phyloP scores from a whole-genome alignment of 345 rosid species.

The Brassica juncea region DNA sequence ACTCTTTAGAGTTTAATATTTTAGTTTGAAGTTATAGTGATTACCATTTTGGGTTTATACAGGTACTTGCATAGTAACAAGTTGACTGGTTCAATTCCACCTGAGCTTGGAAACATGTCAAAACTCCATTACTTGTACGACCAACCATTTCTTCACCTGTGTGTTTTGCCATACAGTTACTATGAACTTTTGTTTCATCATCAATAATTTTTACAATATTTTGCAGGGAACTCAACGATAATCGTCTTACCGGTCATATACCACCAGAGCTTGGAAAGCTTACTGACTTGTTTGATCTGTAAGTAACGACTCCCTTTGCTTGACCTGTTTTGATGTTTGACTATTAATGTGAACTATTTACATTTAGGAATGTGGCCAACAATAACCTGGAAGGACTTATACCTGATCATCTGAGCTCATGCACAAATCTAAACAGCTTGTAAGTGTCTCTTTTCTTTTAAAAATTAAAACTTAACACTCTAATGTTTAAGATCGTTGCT shows the following conservation, averaged over 20 bases:
- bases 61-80: slow-evolving; percentile 88
- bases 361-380: slow-evolving; percentile 77
- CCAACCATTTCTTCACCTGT: not conserved
- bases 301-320: slow-evolving; percentile 38
- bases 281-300: slow-evolving; percentile 93
- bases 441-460: slow-evolving; percentile 37
- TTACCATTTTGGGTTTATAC: slow-evolving; percentile 8
- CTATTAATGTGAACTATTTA: slow-evolving; percentile 16
- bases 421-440: slow-evolving; percentile 91
- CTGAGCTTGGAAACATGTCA: slow-evolving; percentile 96
- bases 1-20: not conserved
- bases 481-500: not conserved
- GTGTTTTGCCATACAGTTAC: not conserved
- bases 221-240: slow-evolving; percentile 88
- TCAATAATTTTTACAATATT: not conserved
- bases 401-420: slow-evolving; percentile 84
- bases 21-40: slow-evolving; percentile 1
- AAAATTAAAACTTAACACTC: not conserved
- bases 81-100: slow-evolving; percentile 82
- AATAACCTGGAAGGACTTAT: slow-evolving; percentile 81
- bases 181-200: not conserved
- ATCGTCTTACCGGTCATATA: slow-evolving; percentile 66
- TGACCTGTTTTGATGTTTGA: slow-evolving; percentile 1
- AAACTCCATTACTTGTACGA: slow-evolving; percentile 91
- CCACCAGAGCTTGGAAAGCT: slow-evolving; percentile 97